Conservation (phyloP, 768 basidiomycete species). For the Suillus luteus region DNA sequence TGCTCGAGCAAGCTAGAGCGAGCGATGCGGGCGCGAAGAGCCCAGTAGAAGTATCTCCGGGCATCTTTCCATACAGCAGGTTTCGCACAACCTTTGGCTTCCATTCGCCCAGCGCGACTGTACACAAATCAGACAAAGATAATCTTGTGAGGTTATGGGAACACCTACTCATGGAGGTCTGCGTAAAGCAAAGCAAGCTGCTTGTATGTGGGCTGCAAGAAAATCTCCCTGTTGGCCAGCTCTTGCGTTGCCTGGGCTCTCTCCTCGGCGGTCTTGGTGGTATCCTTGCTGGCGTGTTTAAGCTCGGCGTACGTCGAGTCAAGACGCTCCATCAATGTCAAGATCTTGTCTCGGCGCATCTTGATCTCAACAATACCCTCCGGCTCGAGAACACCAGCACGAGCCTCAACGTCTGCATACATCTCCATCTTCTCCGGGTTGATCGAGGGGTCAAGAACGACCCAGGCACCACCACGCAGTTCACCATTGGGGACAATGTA, state of each 20-base stretch:
- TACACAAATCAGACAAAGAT: conserved; percentile 15
- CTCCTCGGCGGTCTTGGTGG: conserved; percentile 71
- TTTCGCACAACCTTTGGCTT: conserved; percentile 94
- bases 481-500: conserved; percentile 99
- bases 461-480: conserved; percentile 98
- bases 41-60: conserved; percentile 93
- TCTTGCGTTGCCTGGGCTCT: conserved; percentile 67
- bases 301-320: conserved; percentile 80
- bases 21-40: conserved; percentile 79
- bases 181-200: conserved; percentile 93
- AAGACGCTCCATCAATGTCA: conserved; percentile 89
- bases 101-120: conserved; percentile 94
- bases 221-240: conserved; percentile 73
- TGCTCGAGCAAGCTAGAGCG: conserved; percentile 62
- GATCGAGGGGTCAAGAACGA: conserved; percentile 97
- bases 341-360: conserved; percentile 93
- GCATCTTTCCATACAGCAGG: conserved; percentile 86
- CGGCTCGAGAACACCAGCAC: conserved; percentile 95
- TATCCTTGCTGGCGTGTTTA: conserved; percentile 80
- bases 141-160: conserved; percentile 7
- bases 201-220: conserved; percentile 88
- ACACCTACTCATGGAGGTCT: conserved; percentile 90
- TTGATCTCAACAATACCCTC: conserved; percentile 98
- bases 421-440: conserved; percentile 98
- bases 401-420: conserved; percentile 95